A percentile compares a stretch with the other conserved stretches of the same genome.
Evolutionary conservation across 768 basidiomycete genomes (phyloP).

Genomic region (Russula dissimulans): DNA sequence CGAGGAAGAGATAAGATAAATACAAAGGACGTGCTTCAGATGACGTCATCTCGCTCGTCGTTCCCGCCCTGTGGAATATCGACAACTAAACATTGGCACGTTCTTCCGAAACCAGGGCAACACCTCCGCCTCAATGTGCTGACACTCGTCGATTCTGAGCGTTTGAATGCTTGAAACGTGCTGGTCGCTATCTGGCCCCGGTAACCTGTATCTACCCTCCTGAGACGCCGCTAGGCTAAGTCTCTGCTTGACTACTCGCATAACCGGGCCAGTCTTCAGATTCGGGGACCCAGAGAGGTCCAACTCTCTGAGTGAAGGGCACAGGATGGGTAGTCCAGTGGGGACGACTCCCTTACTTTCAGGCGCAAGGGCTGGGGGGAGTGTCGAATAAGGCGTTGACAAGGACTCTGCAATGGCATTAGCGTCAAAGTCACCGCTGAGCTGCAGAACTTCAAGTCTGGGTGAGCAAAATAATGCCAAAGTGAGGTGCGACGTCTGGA

Average conservation of each 20-base stretch:
- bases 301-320: slow-evolving; percentile 11
- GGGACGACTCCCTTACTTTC: not conserved
- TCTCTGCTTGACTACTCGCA: slow-evolving; percentile 16
- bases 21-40: not conserved
- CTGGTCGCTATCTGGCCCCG: not conserved
- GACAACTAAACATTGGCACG: slow-evolving; percentile 14
- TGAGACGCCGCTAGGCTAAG: not conserved
- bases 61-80: not conserved
- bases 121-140: slow-evolving; percentile 14
- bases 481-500: not conserved
- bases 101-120: slow-evolving; percentile 17
- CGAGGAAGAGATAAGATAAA: not conserved
- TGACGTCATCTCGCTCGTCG: slow-evolving; percentile 10
- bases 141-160: slow-evolving; percentile 15
- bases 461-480: not conserved
- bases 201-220: not conserved
- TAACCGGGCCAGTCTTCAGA: slow-evolving; percentile 13
- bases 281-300: slow-evolving; percentile 10
- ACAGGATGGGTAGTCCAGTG: slow-evolving; percentile 9
- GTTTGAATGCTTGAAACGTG: slow-evolving; percentile 2
- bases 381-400: not conserved
- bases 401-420: slow-evolving; percentile 3
- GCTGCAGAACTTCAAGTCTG: slow-evolving; percentile 2
- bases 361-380: not conserved
- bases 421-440: not conserved